These are phyloP conservation scores for Mycena haematopus DNA, from an alignment of 768 basidiomycete genomes.

Conservation along the genomic window DNA sequence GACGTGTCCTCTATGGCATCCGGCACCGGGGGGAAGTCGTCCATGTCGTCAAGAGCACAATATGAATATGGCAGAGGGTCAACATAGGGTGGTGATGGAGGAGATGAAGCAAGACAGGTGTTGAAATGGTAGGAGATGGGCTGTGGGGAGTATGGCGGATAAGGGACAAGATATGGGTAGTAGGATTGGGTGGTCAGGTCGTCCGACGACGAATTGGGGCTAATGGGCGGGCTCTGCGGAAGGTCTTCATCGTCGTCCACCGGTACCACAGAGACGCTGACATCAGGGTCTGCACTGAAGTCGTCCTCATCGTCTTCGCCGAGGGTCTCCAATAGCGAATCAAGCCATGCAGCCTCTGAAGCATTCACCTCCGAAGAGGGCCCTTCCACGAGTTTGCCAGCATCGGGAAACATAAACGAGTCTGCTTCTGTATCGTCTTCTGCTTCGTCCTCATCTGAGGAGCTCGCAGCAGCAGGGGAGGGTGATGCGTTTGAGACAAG, in stretches of 20 bases:
- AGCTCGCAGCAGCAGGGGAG: constrained; percentile 34
- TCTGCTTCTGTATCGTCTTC: constrained; percentile 68
- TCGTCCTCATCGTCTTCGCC: constrained; percentile 75
- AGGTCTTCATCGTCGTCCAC: constrained; percentile 71
- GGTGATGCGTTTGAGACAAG: constrained; percentile 41
- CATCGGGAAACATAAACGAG: constrained; percentile 85
- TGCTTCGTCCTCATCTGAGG: constrained; percentile 49
- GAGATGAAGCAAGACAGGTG: constrained; percentile 51
- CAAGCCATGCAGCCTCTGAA: constrained; percentile 83
- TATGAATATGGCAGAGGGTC: constrained; percentile 74
- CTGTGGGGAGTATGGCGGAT: constrained; percentile 65
- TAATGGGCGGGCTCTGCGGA: constrained; percentile 64
- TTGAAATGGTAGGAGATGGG: constrained; percentile 60
- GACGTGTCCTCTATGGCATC: constrained; percentile 86
- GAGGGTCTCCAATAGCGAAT: constrained; percentile 78
- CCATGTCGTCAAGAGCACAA: constrained; percentile 65
- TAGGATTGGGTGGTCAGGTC: constrained; percentile 64
- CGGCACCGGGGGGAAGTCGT: constrained; percentile 68
- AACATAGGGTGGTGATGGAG: constrained; percentile 50
- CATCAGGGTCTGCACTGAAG: constrained; percentile 50
- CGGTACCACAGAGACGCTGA: constrained; percentile 51
- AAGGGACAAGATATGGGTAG: constrained; percentile 67
- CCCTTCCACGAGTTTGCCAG: constrained; percentile 57
- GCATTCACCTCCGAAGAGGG: constrained; percentile 44
- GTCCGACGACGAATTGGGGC: constrained; percentile 81